These are phyloP conservation scores for Suhomyces anneliseae DNA, from an alignment of 1,139 yeast genomes.

Conservation along the genomic window DNA sequence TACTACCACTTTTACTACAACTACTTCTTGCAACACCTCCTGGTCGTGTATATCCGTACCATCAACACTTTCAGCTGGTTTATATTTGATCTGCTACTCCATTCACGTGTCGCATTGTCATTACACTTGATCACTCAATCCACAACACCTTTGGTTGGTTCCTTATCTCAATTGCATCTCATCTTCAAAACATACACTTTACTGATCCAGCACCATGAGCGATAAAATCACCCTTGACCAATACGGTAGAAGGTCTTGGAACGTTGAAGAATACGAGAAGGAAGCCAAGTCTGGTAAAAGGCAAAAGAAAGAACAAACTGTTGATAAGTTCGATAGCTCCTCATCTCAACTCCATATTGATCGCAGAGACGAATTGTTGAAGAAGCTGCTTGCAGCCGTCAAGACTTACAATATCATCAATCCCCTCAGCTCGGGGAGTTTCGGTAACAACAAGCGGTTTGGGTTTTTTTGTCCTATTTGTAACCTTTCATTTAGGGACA, in stretches of 20 bases:
- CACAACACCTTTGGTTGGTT: too few relatives aligned
- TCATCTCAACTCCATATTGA: conserved; percentile 26
- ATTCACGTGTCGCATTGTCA: too few relatives aligned
- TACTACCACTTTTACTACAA: too few relatives aligned
- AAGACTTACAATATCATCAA: conserved; percentile 36
- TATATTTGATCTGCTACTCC: too few relatives aligned
- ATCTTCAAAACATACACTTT: neutral
- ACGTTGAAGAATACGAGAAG: conserved; percentile 59
- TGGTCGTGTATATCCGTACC: too few relatives aligned
- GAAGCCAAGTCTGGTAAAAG: conserved; percentile 38
- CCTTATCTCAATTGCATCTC: neutral
- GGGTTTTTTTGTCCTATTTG: conserved; percentile 86
- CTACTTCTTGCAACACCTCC: too few relatives aligned
- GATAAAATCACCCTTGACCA: conserved; percentile 34
- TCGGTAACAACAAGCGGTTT: conserved; percentile 55
- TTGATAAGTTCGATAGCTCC: conserved; percentile 17
- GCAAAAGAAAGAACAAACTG: conserved; percentile 1
- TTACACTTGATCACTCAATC: too few relatives aligned
- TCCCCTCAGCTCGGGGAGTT: conserved; percentile 21
- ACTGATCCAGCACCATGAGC: neutral
- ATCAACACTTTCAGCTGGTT: too few relatives aligned
- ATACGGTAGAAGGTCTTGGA: conserved; percentile 72
- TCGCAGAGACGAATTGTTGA: conserved; percentile 34
- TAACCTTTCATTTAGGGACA: conserved; percentile 76
- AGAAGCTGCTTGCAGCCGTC: conserved; percentile 35